Conservation (phyloP, 306 rosid species). For the Boehmeria nivea region DNA sequence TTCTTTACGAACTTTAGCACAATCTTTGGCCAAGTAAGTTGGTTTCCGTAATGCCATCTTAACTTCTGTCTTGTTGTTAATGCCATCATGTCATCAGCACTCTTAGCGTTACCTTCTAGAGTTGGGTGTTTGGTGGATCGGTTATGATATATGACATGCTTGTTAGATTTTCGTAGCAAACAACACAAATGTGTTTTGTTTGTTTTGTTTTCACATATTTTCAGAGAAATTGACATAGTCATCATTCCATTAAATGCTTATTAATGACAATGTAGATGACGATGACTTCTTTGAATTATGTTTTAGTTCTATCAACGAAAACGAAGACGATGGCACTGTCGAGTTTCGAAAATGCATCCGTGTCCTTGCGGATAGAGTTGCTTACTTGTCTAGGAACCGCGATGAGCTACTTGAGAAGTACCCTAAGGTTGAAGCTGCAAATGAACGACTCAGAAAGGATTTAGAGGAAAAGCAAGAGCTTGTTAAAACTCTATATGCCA, state of each 20-base stretch:
- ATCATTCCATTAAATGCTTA: constrained; percentile 1
- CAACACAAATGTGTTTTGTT: no score
- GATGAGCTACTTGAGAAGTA: constrained; percentile 76
- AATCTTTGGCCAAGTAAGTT: constrained; percentile 87
- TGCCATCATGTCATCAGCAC: no score
- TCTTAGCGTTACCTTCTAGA: no score
- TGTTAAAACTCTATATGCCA: constrained; percentile 72
- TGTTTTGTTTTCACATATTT: not conserved
- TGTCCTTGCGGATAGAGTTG: constrained; percentile 65
- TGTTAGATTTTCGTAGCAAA: no score
- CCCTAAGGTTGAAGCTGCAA: constrained; percentile 61
- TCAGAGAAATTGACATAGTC: not conserved
- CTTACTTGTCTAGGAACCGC: constrained; percentile 67
- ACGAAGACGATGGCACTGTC: constrained; percentile 72
- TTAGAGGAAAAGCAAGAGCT: constrained; percentile 76
- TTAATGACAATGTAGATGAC: constrained; percentile 13
- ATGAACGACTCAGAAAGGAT: constrained; percentile 76
- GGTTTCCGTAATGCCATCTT: constrained; percentile 4
- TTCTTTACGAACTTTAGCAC: constrained; percentile 57
- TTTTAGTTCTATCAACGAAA: constrained; percentile 74
- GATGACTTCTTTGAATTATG: constrained; percentile 19
- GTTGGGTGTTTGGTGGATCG: no score
- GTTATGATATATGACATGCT: no score
- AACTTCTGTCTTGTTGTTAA: not conserved
- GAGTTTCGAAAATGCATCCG: constrained; percentile 77